Conservation (phyloP, 768 basidiomycete genomes). For the Hemileccinum rubropunctum region DNA sequence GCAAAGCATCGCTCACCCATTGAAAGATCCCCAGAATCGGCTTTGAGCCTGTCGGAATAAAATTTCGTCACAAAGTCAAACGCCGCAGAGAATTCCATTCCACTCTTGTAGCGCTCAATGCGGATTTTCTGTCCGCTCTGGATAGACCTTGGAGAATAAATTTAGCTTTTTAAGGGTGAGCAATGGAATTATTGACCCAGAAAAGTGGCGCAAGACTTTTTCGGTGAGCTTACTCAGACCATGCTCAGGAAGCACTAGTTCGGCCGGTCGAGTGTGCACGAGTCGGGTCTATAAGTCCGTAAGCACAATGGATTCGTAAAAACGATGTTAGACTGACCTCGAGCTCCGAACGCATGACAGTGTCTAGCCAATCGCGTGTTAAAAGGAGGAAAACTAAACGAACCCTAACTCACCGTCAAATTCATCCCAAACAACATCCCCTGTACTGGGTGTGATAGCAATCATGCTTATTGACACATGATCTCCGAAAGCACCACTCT, state of each 20-base stretch:
- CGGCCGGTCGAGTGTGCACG: slow-evolving; percentile 79
- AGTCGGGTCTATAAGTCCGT: slow-evolving; percentile 67
- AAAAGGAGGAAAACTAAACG: background rate
- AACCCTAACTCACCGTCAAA: slow-evolving; percentile 59
- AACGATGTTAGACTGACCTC: slow-evolving; percentile 49
- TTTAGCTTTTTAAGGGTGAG: slow-evolving; percentile 7
- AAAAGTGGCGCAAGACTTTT: slow-evolving; percentile 71
- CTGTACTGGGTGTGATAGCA: slow-evolving; percentile 80
- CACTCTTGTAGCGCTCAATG: slow-evolving; percentile 56
- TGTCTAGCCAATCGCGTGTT: slow-evolving; percentile 46
- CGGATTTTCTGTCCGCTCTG: slow-evolving; percentile 47
- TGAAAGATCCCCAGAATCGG: slow-evolving; percentile 37
- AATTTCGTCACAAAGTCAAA: slow-evolving; percentile 65
- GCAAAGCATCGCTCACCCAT: slow-evolving; percentile 11
- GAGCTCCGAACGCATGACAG: slow-evolving; percentile 81
- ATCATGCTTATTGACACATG: slow-evolving; percentile 66
- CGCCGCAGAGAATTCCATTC: slow-evolving; percentile 63
- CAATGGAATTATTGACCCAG: slow-evolving; percentile 44
- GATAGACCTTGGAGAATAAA: slow-evolving; percentile 33
- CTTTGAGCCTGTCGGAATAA: slow-evolving; percentile 53
- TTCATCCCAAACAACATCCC: slow-evolving; percentile 92
- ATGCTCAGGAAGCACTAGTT: slow-evolving; percentile 63
- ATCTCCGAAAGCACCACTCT: slow-evolving; percentile 13
- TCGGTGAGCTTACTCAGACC: slow-evolving; percentile 67
- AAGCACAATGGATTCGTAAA: background rate